These are phyloP conservation scores for Sambucus nigra DNA, from an alignment of 129 eudicot genomes.

Conservation along the genomic window DNA sequence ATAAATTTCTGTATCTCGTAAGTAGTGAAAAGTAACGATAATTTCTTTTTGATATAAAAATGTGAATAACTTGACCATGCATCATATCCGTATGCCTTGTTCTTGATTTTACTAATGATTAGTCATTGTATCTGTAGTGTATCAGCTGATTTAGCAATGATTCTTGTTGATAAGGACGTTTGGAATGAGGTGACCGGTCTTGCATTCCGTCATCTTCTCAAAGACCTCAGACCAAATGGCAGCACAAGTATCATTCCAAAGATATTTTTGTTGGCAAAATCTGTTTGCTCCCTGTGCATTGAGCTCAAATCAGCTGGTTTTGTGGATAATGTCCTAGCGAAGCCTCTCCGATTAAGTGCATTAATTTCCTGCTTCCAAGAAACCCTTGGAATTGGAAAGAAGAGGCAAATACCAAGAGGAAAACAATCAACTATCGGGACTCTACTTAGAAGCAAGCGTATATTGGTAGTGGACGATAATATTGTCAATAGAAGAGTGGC, in stretches of 20 bases:
- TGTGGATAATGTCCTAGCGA: slow-evolving; percentile 39
- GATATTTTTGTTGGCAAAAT: slow-evolving; percentile 39
- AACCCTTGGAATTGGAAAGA: slow-evolving; percentile 33
- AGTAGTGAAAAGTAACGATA: no score
- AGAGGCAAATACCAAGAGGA: slow-evolving; percentile 22
- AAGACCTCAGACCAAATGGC: slow-evolving; percentile 19
- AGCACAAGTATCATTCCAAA: slow-evolving; percentile 22
- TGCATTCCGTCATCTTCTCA: slow-evolving; percentile 23
- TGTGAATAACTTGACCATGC: no score
- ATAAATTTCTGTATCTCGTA: no score
- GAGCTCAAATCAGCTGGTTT: slow-evolving; percentile 45
- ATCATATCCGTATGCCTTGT: background rate
- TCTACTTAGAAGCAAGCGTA: slow-evolving; percentile 41
- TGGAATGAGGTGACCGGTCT: slow-evolving; percentile 43
- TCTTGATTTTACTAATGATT: slow-evolving; percentile 10
- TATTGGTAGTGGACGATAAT: slow-evolving; percentile 93
- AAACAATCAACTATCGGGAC: slow-evolving; percentile 44
- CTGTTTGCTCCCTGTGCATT: slow-evolving; percentile 22
- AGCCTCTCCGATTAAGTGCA: slow-evolving; percentile 60
- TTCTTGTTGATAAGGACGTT: slow-evolving; percentile 59
- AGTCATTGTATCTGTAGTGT: slow-evolving; percentile 26
- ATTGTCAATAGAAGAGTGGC: slow-evolving; percentile 80
- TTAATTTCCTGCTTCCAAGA: slow-evolving; percentile 53
- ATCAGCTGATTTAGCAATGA: slow-evolving; percentile 36
- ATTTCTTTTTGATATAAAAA: no score